phyloP scores from a whole-genome alignment of 495 filamentous ascomycete genomes.

The Annulohypoxylon maeteangense region DNA sequence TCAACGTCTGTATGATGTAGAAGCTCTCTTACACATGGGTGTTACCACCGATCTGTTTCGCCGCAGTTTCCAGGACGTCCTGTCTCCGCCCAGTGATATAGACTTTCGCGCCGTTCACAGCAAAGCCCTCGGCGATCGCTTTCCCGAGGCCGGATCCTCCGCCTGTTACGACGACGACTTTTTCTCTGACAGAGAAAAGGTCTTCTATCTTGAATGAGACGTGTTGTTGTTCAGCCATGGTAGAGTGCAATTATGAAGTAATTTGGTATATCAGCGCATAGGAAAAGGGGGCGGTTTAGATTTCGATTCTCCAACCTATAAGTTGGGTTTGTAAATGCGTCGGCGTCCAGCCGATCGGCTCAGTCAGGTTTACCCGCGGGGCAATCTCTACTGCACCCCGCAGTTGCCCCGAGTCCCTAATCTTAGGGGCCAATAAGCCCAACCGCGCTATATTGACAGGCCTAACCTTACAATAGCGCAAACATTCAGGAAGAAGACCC shows the following conservation, averaged over 20 bases:
- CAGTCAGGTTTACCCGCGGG: not conserved
- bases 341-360: not conserved
- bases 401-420: too few species aligned
- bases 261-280: not conserved
- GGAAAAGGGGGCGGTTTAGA: not conserved
- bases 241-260: not conserved
- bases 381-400: not conserved
- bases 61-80: not conserved
- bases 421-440: too few species aligned
- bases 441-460: not conserved
- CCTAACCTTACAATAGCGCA: too few species aligned
- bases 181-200: not conserved
- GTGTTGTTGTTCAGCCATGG: constrained; percentile 1
- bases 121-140: not conserved
- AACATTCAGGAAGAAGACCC: too few species aligned
- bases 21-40: not conserved
- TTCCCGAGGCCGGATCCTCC: constrained; percentile 1
- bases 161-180: not conserved
- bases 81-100: not conserved
- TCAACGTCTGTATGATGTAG: not conserved
- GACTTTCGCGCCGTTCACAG: not conserved
- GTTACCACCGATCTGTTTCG: not conserved
- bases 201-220: constrained; percentile 4
- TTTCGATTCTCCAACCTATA: too few species aligned
- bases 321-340: too few species aligned